phyloP scores from a whole-genome alignment of 768 basidiomycete species.

The Amanita subjunquillea region DNA sequence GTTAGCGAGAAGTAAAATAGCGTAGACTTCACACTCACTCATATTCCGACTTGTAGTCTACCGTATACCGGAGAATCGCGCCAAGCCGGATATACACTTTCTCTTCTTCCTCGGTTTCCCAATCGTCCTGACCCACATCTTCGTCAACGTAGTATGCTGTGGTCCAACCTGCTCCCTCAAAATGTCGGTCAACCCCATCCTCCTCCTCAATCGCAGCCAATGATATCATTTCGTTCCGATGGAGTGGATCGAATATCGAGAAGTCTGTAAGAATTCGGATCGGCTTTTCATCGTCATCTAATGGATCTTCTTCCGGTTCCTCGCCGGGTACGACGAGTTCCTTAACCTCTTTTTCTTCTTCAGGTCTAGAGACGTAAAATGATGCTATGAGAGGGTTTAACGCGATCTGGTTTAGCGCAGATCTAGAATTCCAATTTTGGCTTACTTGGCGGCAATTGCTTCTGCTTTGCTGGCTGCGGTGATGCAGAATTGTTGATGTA shows the following conservation, averaged over 20 bases:
- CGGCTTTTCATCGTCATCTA: slow-evolving; percentile 33
- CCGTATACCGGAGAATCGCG: slow-evolving; percentile 32
- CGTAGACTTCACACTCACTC: slow-evolving; percentile 31
- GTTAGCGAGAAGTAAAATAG: not conserved
- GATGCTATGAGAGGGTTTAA: slow-evolving; percentile 18
- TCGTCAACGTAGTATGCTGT: slow-evolving; percentile 42
- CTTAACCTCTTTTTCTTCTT: slow-evolving; percentile 23
- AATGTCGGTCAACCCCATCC: slow-evolving; percentile 25
- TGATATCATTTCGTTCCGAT: slow-evolving; percentile 34
- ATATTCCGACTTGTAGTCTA: slow-evolving; percentile 39
- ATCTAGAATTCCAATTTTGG: not conserved
- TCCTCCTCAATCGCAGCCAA: slow-evolving; percentile 36
- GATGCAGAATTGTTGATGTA: not conserved
- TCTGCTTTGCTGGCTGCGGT: slow-evolving; percentile 18
- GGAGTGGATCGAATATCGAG: slow-evolving; percentile 45
- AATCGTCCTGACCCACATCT: slow-evolving; percentile 51
- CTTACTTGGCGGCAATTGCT: slow-evolving; percentile 11
- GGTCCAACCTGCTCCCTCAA: slow-evolving; percentile 50
- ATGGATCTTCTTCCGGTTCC: slow-evolving; percentile 19
- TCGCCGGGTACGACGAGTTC: slow-evolving; percentile 31
- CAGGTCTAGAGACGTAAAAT: slow-evolving; percentile 23
- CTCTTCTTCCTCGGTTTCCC: slow-evolving; percentile 21
- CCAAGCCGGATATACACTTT: slow-evolving; percentile 35
- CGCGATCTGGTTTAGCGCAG: slow-evolving; percentile 12
- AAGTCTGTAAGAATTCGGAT: slow-evolving; percentile 51